Evolutionary conservation across 257 asterid genomes (phyloP).

Genomic region (Coffea eugenioides): DNA sequence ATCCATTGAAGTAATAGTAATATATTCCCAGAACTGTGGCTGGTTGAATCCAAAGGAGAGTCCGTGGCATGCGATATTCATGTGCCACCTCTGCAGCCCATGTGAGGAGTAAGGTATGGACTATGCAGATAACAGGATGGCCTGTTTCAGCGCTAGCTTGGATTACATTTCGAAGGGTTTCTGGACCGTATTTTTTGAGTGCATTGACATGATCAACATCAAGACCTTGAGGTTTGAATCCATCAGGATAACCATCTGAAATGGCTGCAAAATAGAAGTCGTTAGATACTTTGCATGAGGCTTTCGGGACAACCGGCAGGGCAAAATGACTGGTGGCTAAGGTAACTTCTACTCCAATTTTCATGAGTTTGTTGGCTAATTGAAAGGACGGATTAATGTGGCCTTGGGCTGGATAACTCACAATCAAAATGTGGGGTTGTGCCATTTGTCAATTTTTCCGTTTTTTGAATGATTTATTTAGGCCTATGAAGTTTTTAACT

Average conservation of each 20-base stretch:
- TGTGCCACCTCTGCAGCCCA: slow-evolving; percentile 38
- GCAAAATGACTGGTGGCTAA: slow-evolving; percentile 19
- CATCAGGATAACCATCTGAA: slow-evolving; percentile 26
- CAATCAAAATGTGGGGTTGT: slow-evolving; percentile 19
- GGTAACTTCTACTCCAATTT: slow-evolving; percentile 26
- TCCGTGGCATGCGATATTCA: slow-evolving; percentile 26
- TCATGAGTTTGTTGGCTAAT: slow-evolving; percentile 25
- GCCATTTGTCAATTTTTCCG: background rate
- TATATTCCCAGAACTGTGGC: slow-evolving; percentile 32
- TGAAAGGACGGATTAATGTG: slow-evolving; percentile 33
- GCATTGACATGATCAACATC: slow-evolving; percentile 14
- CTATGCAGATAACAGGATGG: slow-evolving; percentile 22
- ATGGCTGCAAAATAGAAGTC: slow-evolving; percentile 19
- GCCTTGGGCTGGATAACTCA: slow-evolving; percentile 32
- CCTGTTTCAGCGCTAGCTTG: slow-evolving; percentile 3
- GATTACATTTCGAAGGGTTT: slow-evolving; percentile 19
- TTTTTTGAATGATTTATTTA: no score
- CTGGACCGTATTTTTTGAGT: slow-evolving; percentile 16
- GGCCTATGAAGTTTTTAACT: no score
- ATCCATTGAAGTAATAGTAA: slow-evolving; percentile 33
- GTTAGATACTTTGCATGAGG: background rate
- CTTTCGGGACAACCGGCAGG: background rate
- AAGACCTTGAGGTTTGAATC: slow-evolving; percentile 1
- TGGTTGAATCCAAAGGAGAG: slow-evolving; percentile 43
- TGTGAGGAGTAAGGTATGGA: slow-evolving; percentile 28